phyloP scores from a whole-genome alignment of 2,329 filamentous ascomycete species.

The Trichoderma atrobrunneum region DNA sequence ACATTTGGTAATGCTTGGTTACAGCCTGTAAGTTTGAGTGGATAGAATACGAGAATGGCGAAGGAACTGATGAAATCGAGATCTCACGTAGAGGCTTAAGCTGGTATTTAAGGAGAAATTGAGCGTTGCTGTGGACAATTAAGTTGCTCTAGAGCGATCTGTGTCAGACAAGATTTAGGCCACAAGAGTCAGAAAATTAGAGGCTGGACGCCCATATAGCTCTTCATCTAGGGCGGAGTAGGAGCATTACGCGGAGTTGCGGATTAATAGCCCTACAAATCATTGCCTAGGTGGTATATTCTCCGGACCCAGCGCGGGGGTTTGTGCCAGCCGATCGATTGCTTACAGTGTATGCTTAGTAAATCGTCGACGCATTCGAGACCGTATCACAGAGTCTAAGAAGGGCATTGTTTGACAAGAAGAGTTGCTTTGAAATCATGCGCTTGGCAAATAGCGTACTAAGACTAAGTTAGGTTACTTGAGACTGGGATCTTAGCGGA shows the following conservation, averaged over 20 bases:
- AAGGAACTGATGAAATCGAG: not conserved
- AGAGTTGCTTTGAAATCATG: not conserved
- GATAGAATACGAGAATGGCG: not conserved
- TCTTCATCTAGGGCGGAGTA: not conserved
- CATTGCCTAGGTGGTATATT: not conserved
- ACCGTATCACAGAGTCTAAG: not conserved
- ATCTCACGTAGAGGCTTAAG: not conserved
- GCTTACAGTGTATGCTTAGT: not conserved
- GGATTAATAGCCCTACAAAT: not conserved
- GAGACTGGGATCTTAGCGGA: not conserved
- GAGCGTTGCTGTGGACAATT: not conserved
- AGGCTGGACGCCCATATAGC: not conserved
- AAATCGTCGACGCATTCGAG: not conserved
- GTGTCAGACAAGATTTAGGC: not conserved
- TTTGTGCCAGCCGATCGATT: not conserved
- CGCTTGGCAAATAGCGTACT: not conserved
- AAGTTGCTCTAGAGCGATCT: not conserved
- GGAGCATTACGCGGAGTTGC: not conserved
- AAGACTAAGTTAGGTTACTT: not conserved
- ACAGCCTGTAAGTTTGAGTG: not conserved
- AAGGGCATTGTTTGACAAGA: not conserved
- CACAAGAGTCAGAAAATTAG: not conserved
- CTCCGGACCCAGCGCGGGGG: not conserved
- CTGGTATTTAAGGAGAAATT: not conserved
- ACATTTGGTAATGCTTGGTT: not conserved